Base-by-base conservation (phyloP, 106 monocot genomes). In the Narthecium ossifragum region DNA sequence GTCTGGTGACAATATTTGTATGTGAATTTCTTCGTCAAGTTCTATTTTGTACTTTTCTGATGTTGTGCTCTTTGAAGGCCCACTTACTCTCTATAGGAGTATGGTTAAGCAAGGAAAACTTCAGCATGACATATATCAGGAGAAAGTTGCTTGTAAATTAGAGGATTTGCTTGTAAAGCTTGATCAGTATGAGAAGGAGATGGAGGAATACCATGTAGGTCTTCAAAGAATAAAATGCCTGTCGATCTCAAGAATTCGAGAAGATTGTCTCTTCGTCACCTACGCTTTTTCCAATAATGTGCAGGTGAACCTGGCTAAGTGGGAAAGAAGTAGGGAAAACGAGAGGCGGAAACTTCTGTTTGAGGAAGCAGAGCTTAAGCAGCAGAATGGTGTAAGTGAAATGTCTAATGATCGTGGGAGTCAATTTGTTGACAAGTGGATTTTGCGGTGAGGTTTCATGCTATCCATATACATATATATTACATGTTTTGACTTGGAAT, bases 181-280 rank as follows among this genome's bases (percentile, higher is more conserved):
- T 55, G 57, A 75, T 8, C 52, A 70, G 31, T 89, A 89, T 67
- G 85, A 89, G 74, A 85, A 76, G 57, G 77, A 94, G 41, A 94
- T 94, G 93, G 85, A 93, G 64, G 85, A 85, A 34, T 89, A 89
- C 60, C 88, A 94, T 72, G 93, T 89, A 80, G 51, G 59, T 41
- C 39, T 53, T 57, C 57, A 34, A 34, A 22, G 45, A 23, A n/a
- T 12, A 1, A 29, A 28, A 29, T 62, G 43, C 4, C 43, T 43
- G 43, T 13, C 43, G 18, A 2, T 43, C 14, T 17, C 14, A 43
- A 4, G 43, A 43, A 11, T 4, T 43, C 17, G 12, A 11, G 11
- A 43, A 17, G 0, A 17, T 43, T 37, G 36, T 37, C 36, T 6
- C 36, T 37, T 37, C 36, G 11, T 6, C 36, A 37, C 5, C 11